Conservation (phyloP, 129 eudicot genomes). For the Chrysanthemum lavandulifolium region DNA sequence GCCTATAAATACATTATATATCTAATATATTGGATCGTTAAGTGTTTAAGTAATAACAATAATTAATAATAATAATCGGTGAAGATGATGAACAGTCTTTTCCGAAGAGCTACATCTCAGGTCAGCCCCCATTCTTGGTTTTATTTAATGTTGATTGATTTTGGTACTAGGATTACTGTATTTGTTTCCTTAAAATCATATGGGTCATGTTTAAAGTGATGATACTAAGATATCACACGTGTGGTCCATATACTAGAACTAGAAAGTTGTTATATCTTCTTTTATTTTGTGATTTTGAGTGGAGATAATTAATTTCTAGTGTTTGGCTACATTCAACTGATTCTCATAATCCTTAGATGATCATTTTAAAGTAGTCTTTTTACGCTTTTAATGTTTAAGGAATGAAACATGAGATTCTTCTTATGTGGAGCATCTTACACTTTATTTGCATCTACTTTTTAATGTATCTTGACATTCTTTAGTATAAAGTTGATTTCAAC, state of each 20-base stretch:
- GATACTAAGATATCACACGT: not conserved
- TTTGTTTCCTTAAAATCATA: not conserved
- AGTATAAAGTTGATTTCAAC: not conserved
- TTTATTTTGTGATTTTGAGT: too few relatives aligned
- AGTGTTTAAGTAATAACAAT: too few relatives aligned
- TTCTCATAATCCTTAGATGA: too few relatives aligned
- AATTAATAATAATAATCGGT: not conserved
- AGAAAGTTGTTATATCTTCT: too few relatives aligned
- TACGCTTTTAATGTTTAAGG: not conserved
- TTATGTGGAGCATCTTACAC: constrained; percentile 12
- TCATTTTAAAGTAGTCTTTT: too few relatives aligned
- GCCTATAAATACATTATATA: too few relatives aligned
- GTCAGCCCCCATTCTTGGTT: not conserved
- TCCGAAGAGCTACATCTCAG: constrained; percentile 34
- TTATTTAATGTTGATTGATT: not conserved
- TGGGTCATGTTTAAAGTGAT: constrained; percentile 6
- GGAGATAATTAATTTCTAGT: not conserved
- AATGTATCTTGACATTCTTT: not conserved
- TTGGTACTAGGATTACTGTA: not conserved
- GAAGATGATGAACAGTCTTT: constrained; percentile 27
- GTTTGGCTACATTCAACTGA: not conserved
- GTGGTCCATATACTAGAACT: constrained; percentile 2
- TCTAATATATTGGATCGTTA: too few relatives aligned
- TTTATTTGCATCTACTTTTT: not conserved
- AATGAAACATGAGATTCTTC: constrained; percentile 5